These are phyloP conservation scores for Aspergillus viridinutans DNA, from an alignment of 2,329 filamentous ascomycete species.

Conservation along the genomic window DNA sequence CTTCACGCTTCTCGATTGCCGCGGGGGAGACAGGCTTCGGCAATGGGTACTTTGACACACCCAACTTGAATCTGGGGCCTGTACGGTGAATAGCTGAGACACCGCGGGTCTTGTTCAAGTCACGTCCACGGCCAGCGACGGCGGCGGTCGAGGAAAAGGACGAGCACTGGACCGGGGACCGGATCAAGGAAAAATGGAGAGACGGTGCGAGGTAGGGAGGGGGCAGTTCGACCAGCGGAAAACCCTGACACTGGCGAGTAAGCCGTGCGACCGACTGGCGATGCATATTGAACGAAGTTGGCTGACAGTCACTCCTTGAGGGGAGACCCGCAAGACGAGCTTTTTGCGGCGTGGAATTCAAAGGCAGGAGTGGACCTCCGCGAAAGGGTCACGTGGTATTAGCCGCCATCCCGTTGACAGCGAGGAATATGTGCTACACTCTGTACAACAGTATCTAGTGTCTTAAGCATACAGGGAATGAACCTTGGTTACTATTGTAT, in stretches of 20 bases:
- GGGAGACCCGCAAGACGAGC: constrained; percentile 10
- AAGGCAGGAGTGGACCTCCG: neutral
- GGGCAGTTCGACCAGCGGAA: constrained; percentile 36
- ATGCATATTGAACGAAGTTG: constrained; percentile 30
- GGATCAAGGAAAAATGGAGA: constrained; percentile 33
- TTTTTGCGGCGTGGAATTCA: constrained; percentile 15
- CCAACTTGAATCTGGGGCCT: constrained; percentile 69
- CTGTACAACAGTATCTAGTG: neutral
- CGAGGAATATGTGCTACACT: neutral
- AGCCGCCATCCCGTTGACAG: neutral
- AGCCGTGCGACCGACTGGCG: constrained; percentile 32
- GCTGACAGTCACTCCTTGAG: constrained; percentile 6
- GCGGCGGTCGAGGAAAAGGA: constrained; percentile 54
- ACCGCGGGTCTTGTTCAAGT: constrained; percentile 75
- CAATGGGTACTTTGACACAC: constrained; percentile 66
- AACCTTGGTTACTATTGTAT: neutral
- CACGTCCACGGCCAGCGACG: constrained; percentile 52
- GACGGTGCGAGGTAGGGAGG: constrained; percentile 44
- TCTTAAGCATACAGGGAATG: neutral
- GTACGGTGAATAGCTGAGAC: constrained; percentile 76
- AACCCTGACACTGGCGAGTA: constrained; percentile 28
- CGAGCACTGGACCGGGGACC: constrained; percentile 29
- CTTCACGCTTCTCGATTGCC: constrained; percentile 44
- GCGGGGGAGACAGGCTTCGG: constrained; percentile 65
- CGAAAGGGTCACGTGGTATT: neutral